Evolutionary conservation across 495 filamentous ascomycete species (phyloP), one percentile per base, ranked within the genome.

Genomic region (Penicillium roqueforti): DNA sequence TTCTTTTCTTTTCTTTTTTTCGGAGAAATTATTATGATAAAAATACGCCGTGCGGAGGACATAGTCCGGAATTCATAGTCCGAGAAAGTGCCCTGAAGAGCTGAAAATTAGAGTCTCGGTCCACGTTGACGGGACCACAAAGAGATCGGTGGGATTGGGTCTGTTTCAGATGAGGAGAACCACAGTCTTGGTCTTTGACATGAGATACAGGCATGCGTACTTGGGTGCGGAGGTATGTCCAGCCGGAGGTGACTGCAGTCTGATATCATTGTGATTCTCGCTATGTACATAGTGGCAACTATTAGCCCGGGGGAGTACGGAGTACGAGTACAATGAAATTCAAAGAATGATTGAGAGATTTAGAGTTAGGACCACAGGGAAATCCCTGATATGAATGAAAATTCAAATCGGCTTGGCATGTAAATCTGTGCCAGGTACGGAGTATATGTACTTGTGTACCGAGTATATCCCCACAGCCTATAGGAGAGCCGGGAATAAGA

Each of bases 221-320:
- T 43, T 34, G 23, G 18, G 6, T 51, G 38, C 46, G 38, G 46
- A 41, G 37, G 28, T n/a, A n/a, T n/a, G n/a, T n/a, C n/a, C n/a
- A n/a, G n/a, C 28, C 19, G 50, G 36, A 31, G 18, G 31, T 44
- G 47, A 44, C 28, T 25, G 7, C 34, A 25, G 14, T 52, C 19
- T 52, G 50, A 52, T 52, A 29, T 52, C 50, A 52, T 52, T 7
- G 25, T n/a, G 8, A 28, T 29, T 29, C 8, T 34, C 16, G 29
- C 14, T 4, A n/a, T n/a, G n/a, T n/a, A n/a, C n/a, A n/a, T n/a
- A 40, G 47, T 52, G 50, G 50, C 50, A 22, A 51, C 28, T 19
- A 29, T 42, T 19, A 19, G 43, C 19, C 26, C 43, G 32, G 23
- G 34, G 28, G 7, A n/a, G n/a, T n/a, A n/a, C n/a, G n/a, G n/a